These are phyloP conservation scores for Mallotus japonicus DNA, from an alignment of 441 rosid species.

Conservation along the genomic window DNA sequence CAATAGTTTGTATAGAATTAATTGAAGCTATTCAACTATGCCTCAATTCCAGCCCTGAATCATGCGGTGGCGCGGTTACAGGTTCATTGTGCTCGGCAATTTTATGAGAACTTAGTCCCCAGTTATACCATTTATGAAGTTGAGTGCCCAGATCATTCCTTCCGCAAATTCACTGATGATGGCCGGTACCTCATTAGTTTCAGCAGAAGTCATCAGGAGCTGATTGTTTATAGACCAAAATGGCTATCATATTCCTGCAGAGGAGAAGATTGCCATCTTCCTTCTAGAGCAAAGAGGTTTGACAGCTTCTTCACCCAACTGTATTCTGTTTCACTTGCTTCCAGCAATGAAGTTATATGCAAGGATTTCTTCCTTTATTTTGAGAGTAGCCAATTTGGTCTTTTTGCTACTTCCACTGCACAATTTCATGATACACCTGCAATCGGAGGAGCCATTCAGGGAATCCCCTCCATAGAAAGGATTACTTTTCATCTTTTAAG, in stretches of 20 bases:
- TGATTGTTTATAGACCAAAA: conserved; percentile 85
- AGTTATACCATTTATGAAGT: conserved; percentile 77
- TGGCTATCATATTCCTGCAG: conserved; percentile 78
- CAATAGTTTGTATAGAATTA: background rate
- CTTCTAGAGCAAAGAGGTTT: conserved; percentile 63
- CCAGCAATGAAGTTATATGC: conserved; percentile 77
- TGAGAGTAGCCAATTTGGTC: conserved; percentile 62
- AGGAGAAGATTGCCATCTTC: conserved; percentile 61
- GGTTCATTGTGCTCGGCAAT: conserved; percentile 78
- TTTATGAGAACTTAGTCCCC: conserved; percentile 93
- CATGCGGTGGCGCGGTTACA: conserved; percentile 32
- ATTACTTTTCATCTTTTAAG: conserved; percentile 83
- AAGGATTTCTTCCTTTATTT: conserved; percentile 88
- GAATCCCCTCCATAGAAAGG: conserved; percentile 82
- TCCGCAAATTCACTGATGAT: conserved; percentile 92
- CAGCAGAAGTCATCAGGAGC: conserved; percentile 78
- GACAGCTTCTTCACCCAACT: conserved; percentile 86
- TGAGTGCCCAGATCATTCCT: conserved; percentile 83
- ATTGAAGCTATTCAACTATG: conserved; percentile 5
- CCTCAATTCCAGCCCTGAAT: conserved; percentile 6
- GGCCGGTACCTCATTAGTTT: conserved; percentile 90
- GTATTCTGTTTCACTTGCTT: conserved; percentile 70
- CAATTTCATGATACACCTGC: conserved; percentile 84
- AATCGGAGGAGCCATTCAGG: conserved; percentile 65
- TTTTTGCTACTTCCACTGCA: conserved; percentile 89